Evolutionary conservation across 495 filamentous ascomycete genomes (phyloP), one percentile per base, ranked within the genome.

Genomic region (Clohesyomyces aquaticus): DNA sequence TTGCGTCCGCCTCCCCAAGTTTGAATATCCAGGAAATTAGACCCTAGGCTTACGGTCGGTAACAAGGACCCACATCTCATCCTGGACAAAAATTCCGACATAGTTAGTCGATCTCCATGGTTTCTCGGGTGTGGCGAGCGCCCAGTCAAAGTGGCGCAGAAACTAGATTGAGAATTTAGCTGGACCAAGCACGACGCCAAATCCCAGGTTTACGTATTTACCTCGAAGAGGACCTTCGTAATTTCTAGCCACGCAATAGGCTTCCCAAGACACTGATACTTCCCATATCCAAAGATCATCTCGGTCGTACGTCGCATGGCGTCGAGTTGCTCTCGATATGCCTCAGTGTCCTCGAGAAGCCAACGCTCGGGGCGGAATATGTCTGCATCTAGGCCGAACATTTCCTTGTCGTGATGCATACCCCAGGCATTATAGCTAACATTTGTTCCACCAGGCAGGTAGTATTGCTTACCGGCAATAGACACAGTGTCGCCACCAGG

Each of bases 381-480:
- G 11, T 73, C 45, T 0, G 69, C 59, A 55, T 76, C 75, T 4
- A 56, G 63, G 12, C 75, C 73, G 50, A 68, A 77, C 0, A 75
- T 51, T 3, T 12, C 29, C 32, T 59, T 64, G 42, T 72, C 61
- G 47, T 64, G 64, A 12, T 71, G 66, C 12, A 74, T 61, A n/a
- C 65, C 68, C 61, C 70, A 71, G 8, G 72, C 70, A 3, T 71
- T 77, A 35, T 80, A 64, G 23, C 60, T 55, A 29, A 71, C 50
- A 9, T 63, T 53, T 1, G 65, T 68, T 4, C 65, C 68, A 22
- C 60, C 68, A 3, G 68, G 68, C 29, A 71, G 12, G 42, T 57
- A 67, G 28, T 51, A n/a, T 6, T 79, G 80, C 55, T 65, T 35
- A 11, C 68, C 68, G n/a, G 65, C 64, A 11, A 71, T 41, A 1